Base-by-base conservation (phyloP, 805 yeast species). In the Scheffersomyces ergatensis region DNA sequence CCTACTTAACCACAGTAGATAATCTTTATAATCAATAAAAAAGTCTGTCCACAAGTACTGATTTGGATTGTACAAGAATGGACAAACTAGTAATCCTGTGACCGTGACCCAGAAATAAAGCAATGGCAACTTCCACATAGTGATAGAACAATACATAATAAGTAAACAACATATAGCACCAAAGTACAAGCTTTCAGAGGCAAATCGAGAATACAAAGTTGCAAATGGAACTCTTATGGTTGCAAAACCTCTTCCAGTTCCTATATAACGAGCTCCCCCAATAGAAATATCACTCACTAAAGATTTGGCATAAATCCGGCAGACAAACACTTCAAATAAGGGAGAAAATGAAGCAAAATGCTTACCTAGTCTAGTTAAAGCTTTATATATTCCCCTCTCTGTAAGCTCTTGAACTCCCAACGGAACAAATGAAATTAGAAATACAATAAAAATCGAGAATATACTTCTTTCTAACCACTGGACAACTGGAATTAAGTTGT, bases 201-300 rank as follows among this genome's bases (percentile, higher is more conserved):
- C 90, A 66, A 83, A 85, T 66, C 89, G 76, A 16, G 89, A 76
- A 58, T 83, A 85, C 51, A 85, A 67, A 26, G 80, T 82, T 14
- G 88, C 75, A 66, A 85, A 85, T 50, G 87, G 85, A 50, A 82
- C 81, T 71, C 93, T 78, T 15, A 85, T 78, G 36, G 90, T 85
- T 34, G 92, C 92, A 60, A 85, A 85, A 52, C 93, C 90, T 73
- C 95, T 77, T 61, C 93, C 93, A 14, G 93, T 85, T 32, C 90
- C 80, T 57, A 85, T 83, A 68, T 85, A 85, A 68, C 88, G 81
- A 47, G 95, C 95, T 63, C 93, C 93, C 64, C 95, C 95, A 49
- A 85, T 78, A 38, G 84, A 72, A 63, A 85, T 72, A 67, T 85
- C 90, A 55, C 80, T 81, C 42, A 77, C 65, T 52, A 85, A 66